Base-by-base conservation (phyloP, 805 yeast genomes). In the Tetrapisispora pingtungensis region DNA sequence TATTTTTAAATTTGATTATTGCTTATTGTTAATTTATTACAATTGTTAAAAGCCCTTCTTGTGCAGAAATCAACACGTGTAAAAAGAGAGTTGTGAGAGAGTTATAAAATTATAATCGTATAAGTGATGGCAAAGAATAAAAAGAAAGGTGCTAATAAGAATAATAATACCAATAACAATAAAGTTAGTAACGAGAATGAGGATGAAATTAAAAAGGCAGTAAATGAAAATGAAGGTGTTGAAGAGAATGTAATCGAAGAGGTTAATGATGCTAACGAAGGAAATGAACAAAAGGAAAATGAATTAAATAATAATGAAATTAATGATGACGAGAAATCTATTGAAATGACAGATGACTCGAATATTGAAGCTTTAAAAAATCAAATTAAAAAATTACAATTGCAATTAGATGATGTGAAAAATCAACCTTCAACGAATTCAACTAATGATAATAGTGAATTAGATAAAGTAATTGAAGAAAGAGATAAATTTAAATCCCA, bases 401-500 rank as follows among this genome's bases (percentile, higher is more conserved):
- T 32, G 26, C 41, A 53, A 20, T 49, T 48, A 13, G 35, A 20
- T 3, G 20, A 43, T 10, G 7, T 30, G 8, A 39, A 32, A 12
- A 43, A 10, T 12, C 22, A 36, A 40, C 33, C 46, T 18, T n/a
- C 26, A 12, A 39, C 22, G 2, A 31, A 10, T 15, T 22, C 35
- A n/a, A 19, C 34, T n/a, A 17, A 40, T 31, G 46, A 34, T 5
- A 30, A 41, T 10, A 49, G 49, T 17, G 64, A 69, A 41, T 49
- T 73, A 13, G 57, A 55, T 30, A 59, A 53, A 33, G 59, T 67
- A 24, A 69, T 67, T 27, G 65, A 68, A 31, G 86, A 81, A 53
- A 71, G 81, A 45, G 81, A 74, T 40, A 71, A 73, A 27, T 69
- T 74, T 26, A 77, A 80, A 51, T 67, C 70, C 1, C 78, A 78